These are phyloP conservation scores for Nemania diffusa DNA, from an alignment of 2,329 filamentous ascomycete species.

Conservation along the genomic window DNA sequence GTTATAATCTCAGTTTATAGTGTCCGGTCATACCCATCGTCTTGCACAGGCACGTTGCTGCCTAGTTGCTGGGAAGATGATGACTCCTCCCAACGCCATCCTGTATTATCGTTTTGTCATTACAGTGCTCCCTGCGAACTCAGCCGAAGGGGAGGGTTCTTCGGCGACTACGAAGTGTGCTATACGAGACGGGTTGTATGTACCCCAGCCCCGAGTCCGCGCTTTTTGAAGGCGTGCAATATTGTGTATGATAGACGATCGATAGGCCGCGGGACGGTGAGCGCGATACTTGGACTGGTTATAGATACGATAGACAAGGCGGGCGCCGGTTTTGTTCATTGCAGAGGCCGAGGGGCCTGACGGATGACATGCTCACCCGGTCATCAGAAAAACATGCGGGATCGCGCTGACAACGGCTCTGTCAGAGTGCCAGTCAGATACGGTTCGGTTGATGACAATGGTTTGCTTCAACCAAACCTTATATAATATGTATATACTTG, in stretches of 20 bases:
- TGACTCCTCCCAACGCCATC: neutral
- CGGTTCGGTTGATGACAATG: conserved; percentile 7
- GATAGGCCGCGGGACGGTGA: conserved; percentile 3
- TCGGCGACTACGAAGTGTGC: neutral
- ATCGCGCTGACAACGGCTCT: neutral
- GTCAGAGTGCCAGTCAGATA: neutral
- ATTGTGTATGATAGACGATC: conserved; percentile 14
- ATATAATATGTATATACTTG: conserved; percentile 22
- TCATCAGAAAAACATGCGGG: neutral
- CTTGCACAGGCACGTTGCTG: conserved; percentile 2
- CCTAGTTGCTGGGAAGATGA: neutral
- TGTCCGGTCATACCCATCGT: conserved; percentile 8
- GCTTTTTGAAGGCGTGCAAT: conserved; percentile 1
- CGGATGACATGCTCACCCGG: neutral
- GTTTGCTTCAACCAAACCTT: conserved; percentile 11
- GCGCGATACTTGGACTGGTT: neutral
- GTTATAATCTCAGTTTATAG: conserved; percentile 30
- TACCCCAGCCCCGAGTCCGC: neutral
- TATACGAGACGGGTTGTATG: neutral
- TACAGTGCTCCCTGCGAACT: neutral
- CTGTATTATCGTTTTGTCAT: neutral
- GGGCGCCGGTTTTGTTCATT: neutral
- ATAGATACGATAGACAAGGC: neutral
- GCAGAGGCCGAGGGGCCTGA: neutral
- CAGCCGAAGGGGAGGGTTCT: neutral